phyloP scores from a whole-genome alignment of 257 asterid species.

The Salvia splendens region DNA sequence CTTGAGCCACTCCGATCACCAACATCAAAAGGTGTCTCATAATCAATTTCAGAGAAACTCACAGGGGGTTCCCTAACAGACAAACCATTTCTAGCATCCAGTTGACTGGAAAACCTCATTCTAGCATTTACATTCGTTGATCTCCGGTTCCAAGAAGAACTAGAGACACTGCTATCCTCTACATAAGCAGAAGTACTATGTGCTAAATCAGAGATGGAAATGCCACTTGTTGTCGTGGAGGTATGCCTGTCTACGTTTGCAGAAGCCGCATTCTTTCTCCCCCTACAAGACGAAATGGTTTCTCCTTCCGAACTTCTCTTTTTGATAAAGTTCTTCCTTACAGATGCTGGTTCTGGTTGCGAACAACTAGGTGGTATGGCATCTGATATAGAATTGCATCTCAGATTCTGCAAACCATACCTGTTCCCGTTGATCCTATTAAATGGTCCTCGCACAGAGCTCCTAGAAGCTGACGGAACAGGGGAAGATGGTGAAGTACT shows the following conservation, averaged over 20 bases:
- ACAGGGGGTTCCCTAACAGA: conserved; percentile 39
- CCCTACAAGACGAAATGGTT: conserved; percentile 49
- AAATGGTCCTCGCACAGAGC: conserved; percentile 31
- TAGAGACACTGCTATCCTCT: conserved; percentile 15
- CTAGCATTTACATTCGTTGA: conserved; percentile 39
- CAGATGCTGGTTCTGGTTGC: conserved; percentile 42
- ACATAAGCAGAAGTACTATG: conserved; percentile 21
- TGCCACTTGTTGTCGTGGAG: conserved; percentile 42
- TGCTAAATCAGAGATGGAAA: conserved; percentile 44
- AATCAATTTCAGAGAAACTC: conserved; percentile 34
- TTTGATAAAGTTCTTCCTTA: conserved; percentile 38
- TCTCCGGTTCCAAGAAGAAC: conserved; percentile 45
- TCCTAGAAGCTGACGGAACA: conserved; percentile 38
- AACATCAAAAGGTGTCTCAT: conserved; percentile 35
- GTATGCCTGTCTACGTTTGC: conserved; percentile 29
- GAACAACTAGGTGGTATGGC: conserved; percentile 43
- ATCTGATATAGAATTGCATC: conserved; percentile 49
- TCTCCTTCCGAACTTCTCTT: conserved; percentile 56
- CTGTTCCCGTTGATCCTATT: conserved; percentile 39
- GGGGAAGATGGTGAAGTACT: conserved; percentile 37
- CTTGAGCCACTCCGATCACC: conserved; percentile 45
- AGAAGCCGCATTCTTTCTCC: conserved; percentile 33
- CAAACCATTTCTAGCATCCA: conserved; percentile 37
- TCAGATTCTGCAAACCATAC: conserved; percentile 44
- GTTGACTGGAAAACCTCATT: conserved; percentile 39